Percentiles rank a stretch among this genome's conserved stretches.
Conservation (phyloP, 2,329 filamentous ascomycete species). For the Alternaria arborescens region DNA sequence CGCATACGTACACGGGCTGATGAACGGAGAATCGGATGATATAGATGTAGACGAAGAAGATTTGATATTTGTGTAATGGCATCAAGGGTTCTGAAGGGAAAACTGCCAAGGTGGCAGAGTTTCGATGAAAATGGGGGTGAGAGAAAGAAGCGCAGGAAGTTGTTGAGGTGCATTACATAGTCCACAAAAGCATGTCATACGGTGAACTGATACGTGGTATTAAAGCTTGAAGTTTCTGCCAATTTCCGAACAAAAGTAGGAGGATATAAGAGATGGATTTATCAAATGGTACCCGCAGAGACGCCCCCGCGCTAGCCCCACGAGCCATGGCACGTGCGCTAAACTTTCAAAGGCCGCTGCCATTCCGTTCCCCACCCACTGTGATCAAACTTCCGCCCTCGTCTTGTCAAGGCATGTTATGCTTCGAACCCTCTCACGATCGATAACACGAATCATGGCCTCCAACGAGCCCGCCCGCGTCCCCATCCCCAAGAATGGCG, state of each 20-base stretch:
- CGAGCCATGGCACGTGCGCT: conserved; percentile 13
- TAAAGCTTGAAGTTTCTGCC: background rate
- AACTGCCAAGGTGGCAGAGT: no score
- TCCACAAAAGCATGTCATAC: background rate
- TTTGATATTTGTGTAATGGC: no score
- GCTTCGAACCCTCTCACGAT: conserved; percentile 46
- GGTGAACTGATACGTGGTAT: background rate
- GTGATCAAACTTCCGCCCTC: background rate
- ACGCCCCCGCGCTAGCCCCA: conserved; percentile 13
- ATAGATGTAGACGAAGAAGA: no score
- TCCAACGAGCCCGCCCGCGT: conserved; percentile 64
- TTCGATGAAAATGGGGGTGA: no score
- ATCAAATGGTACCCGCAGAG: background rate
- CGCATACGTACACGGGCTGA: no score
- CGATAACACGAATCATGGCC: conserved; percentile 44
- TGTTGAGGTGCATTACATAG: no score
- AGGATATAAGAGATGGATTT: background rate
- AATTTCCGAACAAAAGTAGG: background rate
- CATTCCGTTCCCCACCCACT: conserved; percentile 9
- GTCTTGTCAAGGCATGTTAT: conserved; percentile 45
- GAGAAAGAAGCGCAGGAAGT: no score
- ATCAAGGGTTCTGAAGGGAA: no score
- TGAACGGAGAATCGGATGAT: no score
- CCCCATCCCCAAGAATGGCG: conserved; percentile 84
- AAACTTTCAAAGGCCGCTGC: conserved; percentile 18